These are phyloP conservation scores for Terana coerulea DNA, from an alignment of 768 basidiomycete species.

Conservation along the genomic window DNA sequence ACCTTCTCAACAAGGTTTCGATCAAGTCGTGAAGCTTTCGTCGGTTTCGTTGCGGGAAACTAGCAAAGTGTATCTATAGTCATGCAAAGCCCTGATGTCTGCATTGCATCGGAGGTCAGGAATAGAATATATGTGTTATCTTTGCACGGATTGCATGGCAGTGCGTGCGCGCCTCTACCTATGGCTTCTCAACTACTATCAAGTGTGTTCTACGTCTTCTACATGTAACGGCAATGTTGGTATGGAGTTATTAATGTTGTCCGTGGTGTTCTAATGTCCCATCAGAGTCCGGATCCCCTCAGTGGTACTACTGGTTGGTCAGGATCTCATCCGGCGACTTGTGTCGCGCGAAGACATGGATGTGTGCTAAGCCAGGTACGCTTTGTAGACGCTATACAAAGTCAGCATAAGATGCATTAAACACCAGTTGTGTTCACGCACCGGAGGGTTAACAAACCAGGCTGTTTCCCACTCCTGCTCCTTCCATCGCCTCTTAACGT, in stretches of 20 bases:
- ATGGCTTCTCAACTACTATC: too few species aligned
- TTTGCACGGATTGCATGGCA: too few species aligned
- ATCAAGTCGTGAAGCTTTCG: slow-evolving; percentile 11
- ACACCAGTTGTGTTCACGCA: slow-evolving; percentile 40
- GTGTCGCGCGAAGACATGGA: slow-evolving; percentile 79
- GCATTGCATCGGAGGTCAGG: neutral
- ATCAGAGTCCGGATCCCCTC: too few species aligned
- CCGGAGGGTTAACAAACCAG: slow-evolving; percentile 90
- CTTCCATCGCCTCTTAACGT: slow-evolving; percentile 62
- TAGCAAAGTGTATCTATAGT: too few species aligned
- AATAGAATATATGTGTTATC: neutral
- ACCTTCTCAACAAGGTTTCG: slow-evolving; percentile 62
- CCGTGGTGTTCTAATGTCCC: too few species aligned
- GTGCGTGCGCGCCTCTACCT: too few species aligned
- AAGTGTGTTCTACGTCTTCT: too few species aligned
- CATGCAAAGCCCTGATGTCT: too few species aligned
- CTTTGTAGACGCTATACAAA: slow-evolving; percentile 71
- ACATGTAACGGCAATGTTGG: too few species aligned
- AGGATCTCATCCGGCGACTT: slow-evolving; percentile 32
- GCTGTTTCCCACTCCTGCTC: slow-evolving; percentile 84
- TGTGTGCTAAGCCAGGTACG: slow-evolving; percentile 74
- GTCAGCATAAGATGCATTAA: neutral
- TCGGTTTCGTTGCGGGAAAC: too few species aligned
- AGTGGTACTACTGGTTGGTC: too few species aligned
- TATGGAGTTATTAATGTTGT: too few species aligned